These are phyloP conservation scores for Erodium moschatum DNA, from an alignment of 441 rosid genomes.

Conservation along the genomic window DNA sequence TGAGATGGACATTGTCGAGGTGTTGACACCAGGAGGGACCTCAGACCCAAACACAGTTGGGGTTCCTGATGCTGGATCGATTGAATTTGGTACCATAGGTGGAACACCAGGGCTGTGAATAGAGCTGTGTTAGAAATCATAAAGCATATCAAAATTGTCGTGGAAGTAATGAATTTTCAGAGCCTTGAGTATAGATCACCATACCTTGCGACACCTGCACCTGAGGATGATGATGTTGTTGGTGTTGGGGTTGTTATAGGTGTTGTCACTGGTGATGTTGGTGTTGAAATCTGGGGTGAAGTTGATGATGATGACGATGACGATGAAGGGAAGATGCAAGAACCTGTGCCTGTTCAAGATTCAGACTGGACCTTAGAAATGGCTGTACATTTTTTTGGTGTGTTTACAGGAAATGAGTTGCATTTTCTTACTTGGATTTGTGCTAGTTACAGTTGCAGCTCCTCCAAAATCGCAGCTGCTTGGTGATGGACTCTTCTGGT, in stretches of 20 bases:
- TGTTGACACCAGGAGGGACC: conserved; percentile 37
- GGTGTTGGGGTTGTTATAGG: conserved; percentile 9
- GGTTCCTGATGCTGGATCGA: conserved; percentile 41
- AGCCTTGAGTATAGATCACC: conserved; percentile 5
- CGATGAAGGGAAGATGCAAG: conserved; percentile 56
- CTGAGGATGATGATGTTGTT: conserved; percentile 27
- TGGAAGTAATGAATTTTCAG: conserved; percentile 11
- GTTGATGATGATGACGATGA: conserved; percentile 40
- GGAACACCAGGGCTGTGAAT: conserved; percentile 56
- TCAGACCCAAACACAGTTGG: conserved; percentile 41
- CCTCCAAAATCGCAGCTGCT: conserved; percentile 93
- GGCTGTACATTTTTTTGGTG: conserved; percentile 5
- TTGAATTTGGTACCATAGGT: conserved; percentile 49
- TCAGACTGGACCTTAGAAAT: conserved; percentile 7
- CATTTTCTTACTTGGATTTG: conserved; percentile 67
- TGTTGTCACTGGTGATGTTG: conserved; percentile 16
- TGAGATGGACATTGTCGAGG: conserved; percentile 43
- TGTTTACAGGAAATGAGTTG: not conserved
- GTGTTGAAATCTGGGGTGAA: conserved; percentile 25
- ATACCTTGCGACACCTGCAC: conserved; percentile 44
- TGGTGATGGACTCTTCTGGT: conserved; percentile 67
- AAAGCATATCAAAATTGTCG: not conserved
- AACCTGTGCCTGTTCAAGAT: conserved; percentile 55
- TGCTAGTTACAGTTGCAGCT: conserved; percentile 42
- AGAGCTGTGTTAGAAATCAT: not conserved